Base-by-base conservation (phyloP, 192 early-diverging fungal genomes). In the Coemansia sp. region DNA sequence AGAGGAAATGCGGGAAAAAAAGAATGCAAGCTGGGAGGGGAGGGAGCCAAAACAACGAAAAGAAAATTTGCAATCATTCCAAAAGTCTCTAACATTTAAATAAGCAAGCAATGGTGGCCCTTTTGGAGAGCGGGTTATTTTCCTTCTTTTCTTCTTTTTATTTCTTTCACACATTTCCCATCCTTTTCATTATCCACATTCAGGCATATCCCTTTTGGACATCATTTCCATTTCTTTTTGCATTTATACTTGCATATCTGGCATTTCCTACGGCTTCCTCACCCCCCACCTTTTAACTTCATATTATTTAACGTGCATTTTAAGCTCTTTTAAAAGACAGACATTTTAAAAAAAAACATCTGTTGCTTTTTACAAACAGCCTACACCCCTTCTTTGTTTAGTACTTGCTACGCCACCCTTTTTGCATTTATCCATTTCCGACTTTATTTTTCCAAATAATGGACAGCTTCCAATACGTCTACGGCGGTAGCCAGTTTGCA, bases 391-490 rank as follows among this genome's bases (percentile, higher is more conserved):
- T 30, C 30, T 30, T 30, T 3, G 30, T 30, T 15, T 26, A 26
- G 24, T 53, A 53, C 51, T 26, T 26, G 51, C 2, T 53, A 23
- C 21, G 51, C 51, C 23, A 53, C 21, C 21, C 51, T 46, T 46
- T 46, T 46, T 14, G 14, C 6, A 6, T 26, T 14, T 53, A 11
- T 53, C 34, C 34, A 59, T 59, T 36, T 18, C 5, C n/a, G 8
- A 21, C 7, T 36, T 14, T 33, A 46, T 3, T 30, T 30, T 30
- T 30, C 30, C 3, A 24, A 45, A 8, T 15, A 63, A 75, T 77
- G 75, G 64, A 68, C 58, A 62, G 59, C 8, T 80, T 80, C 41
- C 65, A 67, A 16, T 69, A 78, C 66, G 70, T 75, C 60, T 80
- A 80, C 34, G 71, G 64, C 35, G 46, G 30, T 39, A 46, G 41